Evolutionary conservation across 805 yeast genomes (phyloP), one percentile per base, ranked within the genome.

Genomic region (Lachancea dasiensis): DNA sequence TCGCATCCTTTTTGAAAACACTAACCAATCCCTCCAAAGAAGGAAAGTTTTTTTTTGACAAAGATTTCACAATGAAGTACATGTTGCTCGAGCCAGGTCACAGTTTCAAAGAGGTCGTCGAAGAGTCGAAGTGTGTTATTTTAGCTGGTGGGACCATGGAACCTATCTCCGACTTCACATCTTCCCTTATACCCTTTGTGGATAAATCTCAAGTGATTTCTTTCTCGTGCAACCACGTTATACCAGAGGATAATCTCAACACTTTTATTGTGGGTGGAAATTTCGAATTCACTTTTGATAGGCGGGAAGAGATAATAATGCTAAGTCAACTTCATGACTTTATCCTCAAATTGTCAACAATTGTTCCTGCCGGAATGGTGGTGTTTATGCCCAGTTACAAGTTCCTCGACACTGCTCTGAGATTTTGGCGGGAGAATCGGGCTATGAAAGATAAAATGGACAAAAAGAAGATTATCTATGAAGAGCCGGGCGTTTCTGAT

Each of bases 381-480:
- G 69, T 77, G 0, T 89, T 89, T 54, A 78, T 87, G 46, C 95
- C 96, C 1, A 86, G 95, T 58, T 90, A 87, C 52, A 72, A 72
- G 35, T 86, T 82, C 48, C 61, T 87, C 32, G 67, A 70, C 3
- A 60, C 66, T n/a, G 70, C 82, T 0, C 38, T 75, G 0, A 44
- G 46, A 0, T 34, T 40, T 0, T 87, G 95, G 95, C 67, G 70
- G 40, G 36, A 47, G 2, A 39, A 51, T 3, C 50, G 49, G 0
- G 30, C 63, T 0, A 67, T 67, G 38, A 50, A 58, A 0, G 46
- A 50, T 21, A 48, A 75, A 3, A 62, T 68, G 19, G 41, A 40
- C 0, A 24, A 61, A 0, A 81, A 82, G 53, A 51, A 50, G 22
- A 50, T 81, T 0, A 82, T 76, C 49, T 62, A 61, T 32, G 97